Base-by-base conservation (phyloP, 805 yeast species). In the Lachancea thermotolerans region DNA sequence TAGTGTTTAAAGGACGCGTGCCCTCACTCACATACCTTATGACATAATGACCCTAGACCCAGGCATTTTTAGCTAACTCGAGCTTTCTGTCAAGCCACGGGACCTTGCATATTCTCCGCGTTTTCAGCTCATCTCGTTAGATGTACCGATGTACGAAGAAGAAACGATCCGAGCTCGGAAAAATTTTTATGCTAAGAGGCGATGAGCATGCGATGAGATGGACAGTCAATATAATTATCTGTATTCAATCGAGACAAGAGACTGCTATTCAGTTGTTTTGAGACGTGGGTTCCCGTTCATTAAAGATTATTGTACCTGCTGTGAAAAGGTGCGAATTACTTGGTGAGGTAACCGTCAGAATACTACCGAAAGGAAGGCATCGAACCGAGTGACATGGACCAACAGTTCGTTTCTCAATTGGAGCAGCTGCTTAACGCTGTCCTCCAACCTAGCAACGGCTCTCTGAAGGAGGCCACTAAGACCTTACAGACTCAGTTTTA, bases 401-500 rank as follows among this genome's bases (percentile, higher is more conserved):
- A 75, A 55, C 81, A 81, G 58, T 85, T 77, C 64, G 70, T 84
- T 54, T 64, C 79, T 51, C 76, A 81, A 39, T 74, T 90, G 64
- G 95, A 86, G 69, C 83, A 77, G 57, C 83, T 95, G 46, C 77
- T 93, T 64, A 74, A 74, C 58, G 83, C 81, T 62, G 84, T 87
- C 40, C 76, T 85, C 56, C 79, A 81, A 49, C 95, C 97, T n/a
- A 85, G 83, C 61, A 79, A 86, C 35, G 76, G 75, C 49, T 81
- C 81, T 47, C 82, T 91, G 65, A 90, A 89, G 64, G 81, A 76
- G 50, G 98, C 98, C 35, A 80, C 96, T 2, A 72, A 74, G 41
- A 74, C 78, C 53, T 76, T 93, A 60, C 78, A 82, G 59, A 73
- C 79, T 52, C 89, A 85, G 42, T 81, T 82, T 64, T 89, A 85